phyloP scores from a whole-genome alignment of 2,329 filamentous ascomycete species.

The Cladophialophora bantiana region DNA sequence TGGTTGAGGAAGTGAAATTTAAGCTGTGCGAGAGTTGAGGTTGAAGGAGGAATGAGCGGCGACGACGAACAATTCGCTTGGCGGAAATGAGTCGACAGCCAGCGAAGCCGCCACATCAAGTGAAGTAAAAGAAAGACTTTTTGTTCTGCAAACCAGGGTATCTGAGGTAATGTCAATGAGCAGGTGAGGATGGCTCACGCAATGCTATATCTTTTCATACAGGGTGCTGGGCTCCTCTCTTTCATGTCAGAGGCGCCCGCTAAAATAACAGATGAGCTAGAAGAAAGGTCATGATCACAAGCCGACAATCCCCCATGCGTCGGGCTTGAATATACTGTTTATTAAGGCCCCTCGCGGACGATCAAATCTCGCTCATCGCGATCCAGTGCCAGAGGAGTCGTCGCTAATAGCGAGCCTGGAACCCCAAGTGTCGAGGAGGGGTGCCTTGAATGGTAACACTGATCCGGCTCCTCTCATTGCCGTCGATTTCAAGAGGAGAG shows the following conservation, averaged over 20 bases:
- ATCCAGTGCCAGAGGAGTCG: not conserved
- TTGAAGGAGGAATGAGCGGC: too few species aligned
- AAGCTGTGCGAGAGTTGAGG: too few species aligned
- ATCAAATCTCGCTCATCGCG: not conserved
- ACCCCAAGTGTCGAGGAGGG: constrained; percentile 27
- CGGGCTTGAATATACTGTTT: constrained; percentile 5
- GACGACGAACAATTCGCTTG: too few species aligned
- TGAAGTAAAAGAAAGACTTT: constrained; percentile 2
- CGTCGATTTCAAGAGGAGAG: constrained; percentile 36
- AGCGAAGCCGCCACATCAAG: too few species aligned
- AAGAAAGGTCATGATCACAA: constrained; percentile 4
- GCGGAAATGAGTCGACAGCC: too few species aligned
- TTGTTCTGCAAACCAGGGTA: constrained; percentile 16
- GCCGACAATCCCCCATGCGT: not conserved
- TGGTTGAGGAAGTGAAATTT: too few species aligned
- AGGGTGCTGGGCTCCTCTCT: not conserved
- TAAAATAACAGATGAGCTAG: not conserved
- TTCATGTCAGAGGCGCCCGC: not conserved
- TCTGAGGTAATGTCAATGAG: constrained; percentile 10
- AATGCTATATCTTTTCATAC: not conserved
- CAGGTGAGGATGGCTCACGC: constrained; percentile 6
- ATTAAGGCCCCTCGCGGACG: not conserved
- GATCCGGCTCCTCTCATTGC: constrained; percentile 32
- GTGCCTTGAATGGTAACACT: constrained; percentile 34
- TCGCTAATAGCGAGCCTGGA: constrained; percentile 28